Conservation (phyloP, 1,284 basidiomycete genomes). For the Trichosporon inkin region DNA sequence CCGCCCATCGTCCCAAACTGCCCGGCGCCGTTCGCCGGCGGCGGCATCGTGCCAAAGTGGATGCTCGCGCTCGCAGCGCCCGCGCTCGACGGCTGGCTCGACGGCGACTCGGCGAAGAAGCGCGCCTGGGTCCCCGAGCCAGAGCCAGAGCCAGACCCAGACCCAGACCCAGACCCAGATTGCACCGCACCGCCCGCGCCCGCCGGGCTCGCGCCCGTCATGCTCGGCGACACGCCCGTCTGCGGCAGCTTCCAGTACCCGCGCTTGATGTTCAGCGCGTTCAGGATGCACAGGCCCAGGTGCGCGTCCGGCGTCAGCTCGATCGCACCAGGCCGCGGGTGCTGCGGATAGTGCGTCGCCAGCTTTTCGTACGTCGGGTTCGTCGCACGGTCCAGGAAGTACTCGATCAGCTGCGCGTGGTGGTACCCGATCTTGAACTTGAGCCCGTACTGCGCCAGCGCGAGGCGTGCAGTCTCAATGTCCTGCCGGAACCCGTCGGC, state of each 20-base stretch:
- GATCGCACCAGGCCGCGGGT: constrained; percentile 41
- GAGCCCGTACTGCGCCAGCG: constrained; percentile 34
- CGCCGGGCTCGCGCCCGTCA: neutral
- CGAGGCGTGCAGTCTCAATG: constrained; percentile 38
- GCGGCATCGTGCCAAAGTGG: constrained; percentile 3
- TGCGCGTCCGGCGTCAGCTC: constrained; percentile 32
- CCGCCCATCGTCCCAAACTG: neutral
- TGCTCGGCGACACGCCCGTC: neutral
- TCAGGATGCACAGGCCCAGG: constrained; percentile 37
- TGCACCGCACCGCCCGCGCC: neutral
- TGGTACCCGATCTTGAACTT: constrained; percentile 46
- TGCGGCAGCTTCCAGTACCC: constrained; percentile 35
- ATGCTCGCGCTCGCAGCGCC: neutral
- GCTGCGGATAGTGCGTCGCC: constrained; percentile 42
- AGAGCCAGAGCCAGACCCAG: too few relatives aligned
- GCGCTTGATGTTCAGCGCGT: constrained; percentile 46
- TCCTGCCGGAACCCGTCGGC: constrained; percentile 36
- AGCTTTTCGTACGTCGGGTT: constrained; percentile 44
- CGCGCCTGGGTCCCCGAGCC: too few relatives aligned
- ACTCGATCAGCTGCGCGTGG: constrained; percentile 46
- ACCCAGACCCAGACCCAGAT: neutral
- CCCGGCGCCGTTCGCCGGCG: neutral
- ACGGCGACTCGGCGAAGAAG: neutral
- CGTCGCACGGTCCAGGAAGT: constrained; percentile 44
- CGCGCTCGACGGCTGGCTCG: neutral